Base-by-base conservation (phyloP, 2,329 filamentous ascomycete species). In the Curvularia sp. region DNA sequence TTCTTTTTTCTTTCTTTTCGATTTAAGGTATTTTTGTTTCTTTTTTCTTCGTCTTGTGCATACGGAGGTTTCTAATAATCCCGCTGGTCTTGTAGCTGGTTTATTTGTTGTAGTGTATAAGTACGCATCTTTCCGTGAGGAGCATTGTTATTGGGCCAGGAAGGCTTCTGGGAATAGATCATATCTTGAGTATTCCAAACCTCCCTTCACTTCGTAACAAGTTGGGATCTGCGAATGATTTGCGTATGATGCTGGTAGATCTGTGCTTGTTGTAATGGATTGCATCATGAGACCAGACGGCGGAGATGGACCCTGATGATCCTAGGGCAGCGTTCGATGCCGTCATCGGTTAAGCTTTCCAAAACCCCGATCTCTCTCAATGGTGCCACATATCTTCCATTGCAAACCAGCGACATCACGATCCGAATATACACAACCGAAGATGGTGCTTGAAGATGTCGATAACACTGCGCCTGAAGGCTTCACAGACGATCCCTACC, bases 361-460 rank as follows among this genome's bases (percentile, higher is more conserved):
- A 63, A 62, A 61, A 19, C 57, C 57, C 56, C 52, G 42, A 59
- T 32, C 32, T 34, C 46, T 45, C 51, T 39, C 30, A 36, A 49
- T 55, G 39, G 32, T n/a, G 25, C 56, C 54, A 38, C 53, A 47
- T 42, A 36, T 30, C 30, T 39, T 49, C 47, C 57, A 75, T 76
- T 39, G 78, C 61, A 39, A 77, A 67, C 5, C 71, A 74, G 7
- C 74, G 68, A 28, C 43, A 78, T 56, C 5, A 72, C 72, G 10
- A 74, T 72, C 43, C 63, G 52, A 53, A 45, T 45, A 36, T 53
- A 9, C 25, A 49, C 2, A 53, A 15, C 18, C 28, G 65, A 70
- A 25, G 10, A 81, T 80, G 79, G 79, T 80, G 41, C 74, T 80
- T 21, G 70, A 78, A 64, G 77, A 80, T 42, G 65, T 74, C 8